A percentile compares a stretch with the other conserved stretches of the same genome.
phyloP scores from a whole-genome alignment of 495 filamentous ascomycete species.

The Hypoxylon cercidicola region DNA sequence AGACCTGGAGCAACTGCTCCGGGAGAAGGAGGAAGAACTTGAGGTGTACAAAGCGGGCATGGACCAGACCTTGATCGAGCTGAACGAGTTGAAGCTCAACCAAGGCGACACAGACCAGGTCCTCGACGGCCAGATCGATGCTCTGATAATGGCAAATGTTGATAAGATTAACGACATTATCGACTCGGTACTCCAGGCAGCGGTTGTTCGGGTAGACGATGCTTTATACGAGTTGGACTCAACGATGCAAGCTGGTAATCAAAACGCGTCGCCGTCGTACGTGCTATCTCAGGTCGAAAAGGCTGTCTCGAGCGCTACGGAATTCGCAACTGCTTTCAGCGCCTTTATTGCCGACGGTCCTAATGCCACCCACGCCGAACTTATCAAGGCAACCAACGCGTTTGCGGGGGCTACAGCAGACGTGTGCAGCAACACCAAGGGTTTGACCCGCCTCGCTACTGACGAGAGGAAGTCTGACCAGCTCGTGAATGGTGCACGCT shows the following conservation, averaged over 20 bases:
- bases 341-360: conserved; percentile 97
- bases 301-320: conserved; percentile 90
- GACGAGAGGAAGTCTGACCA: conserved; percentile 94
- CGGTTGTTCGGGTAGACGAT: conserved; percentile 94
- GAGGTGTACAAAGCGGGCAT: conserved; percentile 96
- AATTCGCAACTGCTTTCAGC: conserved; percentile 97
- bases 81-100: conserved; percentile 79
- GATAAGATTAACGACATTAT: conserved; percentile 97
- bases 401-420: conserved; percentile 92
- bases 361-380: conserved; percentile 87
- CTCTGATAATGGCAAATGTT: conserved; percentile 82
- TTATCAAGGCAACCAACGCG: conserved; percentile 90
- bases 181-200: conserved; percentile 93
- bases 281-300: conserved; percentile 97
- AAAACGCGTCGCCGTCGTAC: conserved; percentile 95
- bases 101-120: conserved; percentile 82
- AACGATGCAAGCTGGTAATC: conserved; percentile 97
- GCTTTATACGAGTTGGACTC: conserved; percentile 97
- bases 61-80: conserved; percentile 91
- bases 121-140: conserved; percentile 90
- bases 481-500: conserved; percentile 79
- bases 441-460: conserved; percentile 90
- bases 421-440: conserved; percentile 95
- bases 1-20: conserved; percentile 83
- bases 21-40: conserved; percentile 95